Conservation (phyloP, 192 early-diverging fungal genomes). For the Rhizoclosmatium globosum region DNA sequence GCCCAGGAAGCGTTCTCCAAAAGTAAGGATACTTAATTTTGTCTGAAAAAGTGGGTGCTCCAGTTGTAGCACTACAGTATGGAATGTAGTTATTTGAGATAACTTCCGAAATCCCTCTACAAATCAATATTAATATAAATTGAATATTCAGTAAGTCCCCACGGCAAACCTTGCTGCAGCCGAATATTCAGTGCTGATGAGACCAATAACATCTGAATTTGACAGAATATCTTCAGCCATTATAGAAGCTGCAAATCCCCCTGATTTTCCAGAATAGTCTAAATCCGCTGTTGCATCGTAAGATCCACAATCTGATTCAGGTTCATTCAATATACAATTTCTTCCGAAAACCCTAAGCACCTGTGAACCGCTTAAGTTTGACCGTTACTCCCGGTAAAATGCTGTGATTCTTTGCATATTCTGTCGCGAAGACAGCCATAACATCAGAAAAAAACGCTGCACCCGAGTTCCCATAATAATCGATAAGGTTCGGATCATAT, state of each 20-base stretch:
- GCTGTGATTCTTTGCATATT: neutral
- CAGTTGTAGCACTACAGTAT: neutral
- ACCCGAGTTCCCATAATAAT: neutral
- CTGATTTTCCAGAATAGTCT: neutral
- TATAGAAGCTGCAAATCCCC: neutral
- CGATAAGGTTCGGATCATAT: neutral
- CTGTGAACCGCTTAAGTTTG: conserved; percentile 11
- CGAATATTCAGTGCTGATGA: neutral
- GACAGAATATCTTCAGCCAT: conserved; percentile 6
- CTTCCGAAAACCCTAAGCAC: neutral
- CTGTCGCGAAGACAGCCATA: neutral
- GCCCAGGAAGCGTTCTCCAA: conserved; percentile 1
- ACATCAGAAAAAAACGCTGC: neutral
- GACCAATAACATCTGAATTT: neutral
- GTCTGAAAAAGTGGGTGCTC: neutral
- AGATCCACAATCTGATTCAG: neutral
- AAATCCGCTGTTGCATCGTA: neutral
- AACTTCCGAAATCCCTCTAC: neutral
- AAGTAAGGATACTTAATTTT: conserved; percentile 21
- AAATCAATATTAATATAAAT: neutral
- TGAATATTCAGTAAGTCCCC: neutral
- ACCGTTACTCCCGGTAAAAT: conserved; percentile 5
- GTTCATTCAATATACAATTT: neutral
- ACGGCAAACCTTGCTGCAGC: neutral
- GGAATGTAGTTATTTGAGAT: conserved; percentile 1